Conservation (phyloP, 164 flowering plant genomes). For the Umbellularia californica region DNA sequence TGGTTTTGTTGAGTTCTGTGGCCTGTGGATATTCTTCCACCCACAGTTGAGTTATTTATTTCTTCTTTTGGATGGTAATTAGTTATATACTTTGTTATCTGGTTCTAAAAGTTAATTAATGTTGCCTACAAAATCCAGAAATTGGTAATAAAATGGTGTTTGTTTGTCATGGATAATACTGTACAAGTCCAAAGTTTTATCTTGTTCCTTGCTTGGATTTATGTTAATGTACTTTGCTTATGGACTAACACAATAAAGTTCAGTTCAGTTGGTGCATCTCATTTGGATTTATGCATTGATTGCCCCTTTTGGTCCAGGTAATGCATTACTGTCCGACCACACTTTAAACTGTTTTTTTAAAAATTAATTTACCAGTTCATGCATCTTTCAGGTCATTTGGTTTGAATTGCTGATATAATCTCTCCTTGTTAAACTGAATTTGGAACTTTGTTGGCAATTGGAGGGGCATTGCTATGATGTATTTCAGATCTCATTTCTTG, state of each 20-base stretch:
- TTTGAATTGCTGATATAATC: too few species aligned
- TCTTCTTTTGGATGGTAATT: not conserved
- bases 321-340: not conserved
- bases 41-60: not conserved
- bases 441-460: too few species aligned
- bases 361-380: not conserved
- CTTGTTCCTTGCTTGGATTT: not conserved
- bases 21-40: not conserved
- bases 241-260: not conserved
- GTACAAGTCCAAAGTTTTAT: too few species aligned
- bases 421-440: too few species aligned
- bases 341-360: not conserved
- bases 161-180: not conserved
- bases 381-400: not conserved
- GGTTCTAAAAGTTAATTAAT: not conserved
- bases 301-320: not conserved
- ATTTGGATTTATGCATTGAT: not conserved
- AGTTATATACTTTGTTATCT: not conserved
- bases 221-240: not conserved
- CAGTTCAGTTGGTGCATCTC: not conserved
- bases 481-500: not conserved
- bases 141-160: not conserved
- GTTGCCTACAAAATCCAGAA: not conserved
- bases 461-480: not conserved
- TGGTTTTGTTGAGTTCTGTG: not conserved